Evolutionary conservation across 2,329 filamentous ascomycete species (phyloP).

Genomic region (Xylariaceae sp.): DNA sequence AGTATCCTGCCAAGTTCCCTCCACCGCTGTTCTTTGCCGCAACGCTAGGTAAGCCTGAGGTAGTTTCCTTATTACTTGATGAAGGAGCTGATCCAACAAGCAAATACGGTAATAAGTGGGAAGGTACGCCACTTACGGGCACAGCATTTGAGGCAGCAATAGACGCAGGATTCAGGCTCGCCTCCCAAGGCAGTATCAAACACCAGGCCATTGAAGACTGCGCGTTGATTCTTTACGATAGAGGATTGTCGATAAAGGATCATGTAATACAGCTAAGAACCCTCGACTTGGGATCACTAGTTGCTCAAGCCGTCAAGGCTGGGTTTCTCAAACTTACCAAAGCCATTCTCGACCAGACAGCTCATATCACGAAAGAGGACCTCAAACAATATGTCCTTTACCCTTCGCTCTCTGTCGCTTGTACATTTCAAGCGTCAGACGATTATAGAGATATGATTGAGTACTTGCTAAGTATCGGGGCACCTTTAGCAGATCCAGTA

Average conservation of each 20-base stretch:
- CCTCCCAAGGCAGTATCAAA: no score
- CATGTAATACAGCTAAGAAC: no score
- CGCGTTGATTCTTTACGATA: neutral
- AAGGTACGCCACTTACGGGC: no score
- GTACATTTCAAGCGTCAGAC: neutral
- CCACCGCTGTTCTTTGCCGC: neutral
- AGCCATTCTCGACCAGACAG: constrained; percentile 1
- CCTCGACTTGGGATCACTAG: neutral
- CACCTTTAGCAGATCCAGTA: neutral
- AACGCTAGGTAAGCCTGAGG: neutral
- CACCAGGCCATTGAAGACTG: constrained; percentile 5
- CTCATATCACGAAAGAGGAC: no score
- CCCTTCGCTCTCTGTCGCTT: neutral
- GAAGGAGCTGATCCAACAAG: constrained; percentile 1
- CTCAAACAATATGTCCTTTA: no score
- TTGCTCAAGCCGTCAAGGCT: neutral
- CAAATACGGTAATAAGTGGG: no score
- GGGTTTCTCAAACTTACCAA: neutral
- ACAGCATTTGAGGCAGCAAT: neutral
- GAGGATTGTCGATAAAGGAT: neutral
- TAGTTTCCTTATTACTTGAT: constrained; percentile 7
- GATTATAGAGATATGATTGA: neutral
- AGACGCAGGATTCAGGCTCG: neutral
- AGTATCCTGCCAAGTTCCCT: neutral
- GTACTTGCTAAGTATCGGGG: constrained; percentile 1